Evolutionary conservation across 306 rosid genomes (phyloP), one percentile per base, ranked within the genome.

Genomic region (Sophora flavescens): DNA sequence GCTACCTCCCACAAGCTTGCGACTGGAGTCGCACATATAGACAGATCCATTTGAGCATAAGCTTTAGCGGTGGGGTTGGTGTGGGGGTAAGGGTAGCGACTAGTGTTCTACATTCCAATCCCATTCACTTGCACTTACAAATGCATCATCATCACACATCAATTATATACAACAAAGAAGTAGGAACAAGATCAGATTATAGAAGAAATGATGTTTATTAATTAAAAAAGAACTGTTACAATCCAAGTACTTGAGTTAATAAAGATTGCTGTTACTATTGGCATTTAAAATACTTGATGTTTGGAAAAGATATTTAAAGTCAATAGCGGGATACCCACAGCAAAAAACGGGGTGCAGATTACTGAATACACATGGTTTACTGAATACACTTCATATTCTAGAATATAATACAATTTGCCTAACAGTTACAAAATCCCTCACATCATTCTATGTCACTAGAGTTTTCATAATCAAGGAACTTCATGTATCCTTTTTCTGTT

Each of bases 331-430:
- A 33, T 8, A 15, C 3, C 33, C 38, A 61, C 22, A 38, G 4
- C 57, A 52, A 18, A 1, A 76, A 54, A 76, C 42, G 48, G 48
- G 32, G 15, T 36, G 39, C 14, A 75, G 33, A 36, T 30, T 60
- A 45, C n/a, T 44, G 69, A 65, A 65, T 38, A 53, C 12, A 39
- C 2, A 14, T 18, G 45, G 48, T 67, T 30, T 30, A 33, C n/a
- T n/a, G n/a, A n/a, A n/a, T n/a, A 15, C 14, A 54, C 70, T 44
- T 70, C 39, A 10, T 62, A 54, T 2, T 74, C 59, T 18, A 63
- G 1, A 12, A 32, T 70, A 77, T 71, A 12, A 18, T 64, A 77
- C 66, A 82, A 47, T 41, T 48, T 76, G 53, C 52, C 68, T 15
- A 15, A 15, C 36, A 59, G 58, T 26, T 57, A 32, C 58, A 76